phyloP scores from a whole-genome alignment of 805 yeast genomes.

The Sugiyamaella mastotermitis region DNA sequence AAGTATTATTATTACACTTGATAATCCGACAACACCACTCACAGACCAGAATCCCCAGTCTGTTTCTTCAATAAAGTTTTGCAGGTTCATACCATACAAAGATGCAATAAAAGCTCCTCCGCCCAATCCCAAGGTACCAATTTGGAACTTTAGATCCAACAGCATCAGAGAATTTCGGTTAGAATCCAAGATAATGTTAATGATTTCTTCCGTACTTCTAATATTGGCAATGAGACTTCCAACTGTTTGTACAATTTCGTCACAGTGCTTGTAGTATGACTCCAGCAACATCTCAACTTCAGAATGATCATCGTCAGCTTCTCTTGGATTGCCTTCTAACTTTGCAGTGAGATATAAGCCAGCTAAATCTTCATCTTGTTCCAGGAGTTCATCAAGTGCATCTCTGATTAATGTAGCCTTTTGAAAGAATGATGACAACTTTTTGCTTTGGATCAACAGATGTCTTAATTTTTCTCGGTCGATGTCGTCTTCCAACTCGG shows the following conservation, averaged over 20 bases:
- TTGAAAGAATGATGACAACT: slow-evolving; percentile 74
- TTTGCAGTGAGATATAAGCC: slow-evolving; percentile 73
- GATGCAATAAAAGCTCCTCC: slow-evolving; percentile 77
- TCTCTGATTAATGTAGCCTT: slow-evolving; percentile 79
- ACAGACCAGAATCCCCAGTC: slow-evolving; percentile 61
- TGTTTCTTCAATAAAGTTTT: slow-evolving; percentile 83
- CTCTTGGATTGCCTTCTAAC: slow-evolving; percentile 38
- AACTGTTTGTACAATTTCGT: slow-evolving; percentile 88
- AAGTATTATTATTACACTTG: slow-evolving; percentile 42
- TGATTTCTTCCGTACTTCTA: slow-evolving; percentile 89
- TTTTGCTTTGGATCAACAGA: slow-evolving; percentile 77
- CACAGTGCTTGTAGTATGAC: slow-evolving; percentile 83
- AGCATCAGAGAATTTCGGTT: slow-evolving; percentile 91
- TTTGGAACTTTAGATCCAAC: slow-evolving; percentile 74
- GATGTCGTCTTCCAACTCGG: slow-evolving; percentile 74
- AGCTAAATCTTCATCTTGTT: slow-evolving; percentile 81
- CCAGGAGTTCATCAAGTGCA: slow-evolving; percentile 76
- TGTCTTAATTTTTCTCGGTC: slow-evolving; percentile 74
- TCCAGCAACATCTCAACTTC: slow-evolving; percentile 89
- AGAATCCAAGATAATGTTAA: slow-evolving; percentile 86
- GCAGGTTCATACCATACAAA: slow-evolving; percentile 92
- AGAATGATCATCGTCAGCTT: slow-evolving; percentile 46
- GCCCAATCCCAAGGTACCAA: slow-evolving; percentile 78
- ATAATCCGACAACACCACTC: slow-evolving; percentile 39
- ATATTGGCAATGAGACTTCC: slow-evolving; percentile 77